phyloP scores from a whole-genome alignment of 768 basidiomycete genomes.

The Termitomyces sp. region DNA sequence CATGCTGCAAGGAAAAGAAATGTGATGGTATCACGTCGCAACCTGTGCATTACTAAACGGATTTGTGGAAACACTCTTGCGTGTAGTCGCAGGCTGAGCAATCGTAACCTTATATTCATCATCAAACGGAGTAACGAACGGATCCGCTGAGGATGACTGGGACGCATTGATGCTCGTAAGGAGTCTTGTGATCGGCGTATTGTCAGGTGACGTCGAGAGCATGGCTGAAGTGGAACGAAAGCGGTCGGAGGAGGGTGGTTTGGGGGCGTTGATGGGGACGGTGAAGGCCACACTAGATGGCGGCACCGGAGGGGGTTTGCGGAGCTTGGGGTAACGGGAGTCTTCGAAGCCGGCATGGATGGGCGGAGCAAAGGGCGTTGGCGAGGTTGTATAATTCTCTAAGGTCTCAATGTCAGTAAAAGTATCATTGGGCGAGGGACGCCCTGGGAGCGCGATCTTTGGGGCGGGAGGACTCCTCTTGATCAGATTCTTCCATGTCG shows the following conservation, averaged over 20 bases:
- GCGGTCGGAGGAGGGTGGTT: background rate
- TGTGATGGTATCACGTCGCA: background rate
- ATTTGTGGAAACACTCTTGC: conserved; percentile 47
- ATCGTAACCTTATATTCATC: conserved; percentile 46
- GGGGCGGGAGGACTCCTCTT: conserved; percentile 18
- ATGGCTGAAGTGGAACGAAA: conserved; percentile 9
- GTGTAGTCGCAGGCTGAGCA: conserved; percentile 17
- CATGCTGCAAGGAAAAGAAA: background rate
- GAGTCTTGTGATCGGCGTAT: conserved; percentile 37
- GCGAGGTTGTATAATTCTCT: conserved; percentile 11
- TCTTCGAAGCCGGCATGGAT: conserved; percentile 27
- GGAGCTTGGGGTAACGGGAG: conserved; percentile 9
- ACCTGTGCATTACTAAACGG: conserved; percentile 30
- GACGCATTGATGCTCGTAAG: conserved; percentile 38
- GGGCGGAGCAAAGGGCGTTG: conserved; percentile 20
- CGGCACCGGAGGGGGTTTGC: background rate
- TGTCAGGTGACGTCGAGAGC: conserved; percentile 11
- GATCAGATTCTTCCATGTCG: conserved; percentile 28
- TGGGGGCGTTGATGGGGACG: background rate
- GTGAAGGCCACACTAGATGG: background rate
- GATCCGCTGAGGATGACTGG: conserved; percentile 38
- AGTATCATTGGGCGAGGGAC: conserved; percentile 24
- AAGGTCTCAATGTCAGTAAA: conserved; percentile 27
- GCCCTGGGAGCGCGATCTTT: conserved; percentile 21
- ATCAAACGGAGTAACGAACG: conserved; percentile 78